phyloP scores from a whole-genome alignment of 108 stramenopile species.

The Epipyxis sp. region DNA sequence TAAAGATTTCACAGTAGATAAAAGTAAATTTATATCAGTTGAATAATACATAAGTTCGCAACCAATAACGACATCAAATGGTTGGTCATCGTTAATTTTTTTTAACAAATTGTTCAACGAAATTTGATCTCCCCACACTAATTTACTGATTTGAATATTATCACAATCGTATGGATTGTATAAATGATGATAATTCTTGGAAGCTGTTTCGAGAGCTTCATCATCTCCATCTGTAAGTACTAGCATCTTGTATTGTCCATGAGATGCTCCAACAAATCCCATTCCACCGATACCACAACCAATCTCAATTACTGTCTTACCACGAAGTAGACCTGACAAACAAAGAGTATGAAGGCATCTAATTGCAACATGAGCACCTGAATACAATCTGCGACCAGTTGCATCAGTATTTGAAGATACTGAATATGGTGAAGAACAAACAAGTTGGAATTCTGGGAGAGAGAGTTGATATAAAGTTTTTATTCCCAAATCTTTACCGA shows the following conservation, averaged over 20 bases:
- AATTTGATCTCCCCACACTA: not conserved
- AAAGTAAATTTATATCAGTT: not conserved
- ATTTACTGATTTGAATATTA: not conserved
- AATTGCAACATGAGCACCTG: slow-evolving; percentile 4
- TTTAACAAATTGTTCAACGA: not conserved
- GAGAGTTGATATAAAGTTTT: not conserved
- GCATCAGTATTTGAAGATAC: not conserved
- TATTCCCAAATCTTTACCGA: not conserved
- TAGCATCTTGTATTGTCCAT: not conserved
- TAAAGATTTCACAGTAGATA: not conserved
- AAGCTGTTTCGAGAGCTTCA: not conserved
- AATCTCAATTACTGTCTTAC: not conserved
- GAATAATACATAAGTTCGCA: slow-evolving; percentile 7
- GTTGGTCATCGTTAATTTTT: not conserved
- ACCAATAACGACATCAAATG: slow-evolving; percentile 2
- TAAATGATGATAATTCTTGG: not conserved
- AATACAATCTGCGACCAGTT: not conserved
- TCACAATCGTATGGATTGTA: not conserved
- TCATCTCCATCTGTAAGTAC: not conserved
- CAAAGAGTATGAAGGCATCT: not conserved
- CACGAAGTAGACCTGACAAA: not conserved
- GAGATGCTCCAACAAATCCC: not conserved
- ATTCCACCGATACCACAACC: slow-evolving; percentile 1
- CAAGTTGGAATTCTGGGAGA: not conserved
- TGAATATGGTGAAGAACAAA: not conserved